Evolutionary conservation across 805 yeast species (phyloP).

Genomic region (Starmerella kuoi): DNA sequence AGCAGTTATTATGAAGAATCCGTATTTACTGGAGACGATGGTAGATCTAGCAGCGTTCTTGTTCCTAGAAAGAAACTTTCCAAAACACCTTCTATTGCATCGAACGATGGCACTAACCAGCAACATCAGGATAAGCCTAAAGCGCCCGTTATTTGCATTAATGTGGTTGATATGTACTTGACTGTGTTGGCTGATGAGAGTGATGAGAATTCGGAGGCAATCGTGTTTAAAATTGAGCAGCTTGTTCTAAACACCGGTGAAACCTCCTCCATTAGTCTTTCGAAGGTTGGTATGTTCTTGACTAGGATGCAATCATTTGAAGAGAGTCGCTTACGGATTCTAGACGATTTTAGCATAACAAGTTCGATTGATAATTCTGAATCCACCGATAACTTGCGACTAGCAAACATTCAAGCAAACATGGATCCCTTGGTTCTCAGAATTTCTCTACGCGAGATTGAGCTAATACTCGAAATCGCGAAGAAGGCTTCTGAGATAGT

Average conservation of each 20-base stretch:
- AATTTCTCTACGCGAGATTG: conserved; percentile 74
- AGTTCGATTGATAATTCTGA: conserved; percentile 61
- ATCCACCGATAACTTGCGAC: conserved; percentile 42
- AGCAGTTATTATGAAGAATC: neutral
- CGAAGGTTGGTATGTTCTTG: conserved; percentile 77
- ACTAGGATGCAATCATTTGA: conserved; percentile 59
- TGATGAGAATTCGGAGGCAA: conserved; percentile 59
- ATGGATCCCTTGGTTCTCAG: conserved; percentile 73
- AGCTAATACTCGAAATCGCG: conserved; percentile 62
- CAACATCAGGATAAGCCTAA: neutral
- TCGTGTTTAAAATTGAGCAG: conserved; percentile 81
- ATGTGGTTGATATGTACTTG: conserved; percentile 64
- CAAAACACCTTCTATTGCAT: neutral
- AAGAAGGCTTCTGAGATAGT: conserved; percentile 47
- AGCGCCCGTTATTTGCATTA: conserved; percentile 31
- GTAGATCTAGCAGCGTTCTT: too few species aligned
- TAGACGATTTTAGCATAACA: conserved; percentile 81
- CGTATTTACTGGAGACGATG: neutral
- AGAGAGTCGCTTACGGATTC: conserved; percentile 51
- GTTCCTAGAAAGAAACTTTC: neutral
- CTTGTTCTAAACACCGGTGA: conserved; percentile 56
- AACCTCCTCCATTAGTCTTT: conserved; percentile 51
- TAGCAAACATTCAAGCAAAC: conserved; percentile 55
- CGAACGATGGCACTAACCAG: neutral
- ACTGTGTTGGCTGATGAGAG: conserved; percentile 72